Conservation (phyloP, 306 rosid species). For the Casuarina equisetifolia region DNA sequence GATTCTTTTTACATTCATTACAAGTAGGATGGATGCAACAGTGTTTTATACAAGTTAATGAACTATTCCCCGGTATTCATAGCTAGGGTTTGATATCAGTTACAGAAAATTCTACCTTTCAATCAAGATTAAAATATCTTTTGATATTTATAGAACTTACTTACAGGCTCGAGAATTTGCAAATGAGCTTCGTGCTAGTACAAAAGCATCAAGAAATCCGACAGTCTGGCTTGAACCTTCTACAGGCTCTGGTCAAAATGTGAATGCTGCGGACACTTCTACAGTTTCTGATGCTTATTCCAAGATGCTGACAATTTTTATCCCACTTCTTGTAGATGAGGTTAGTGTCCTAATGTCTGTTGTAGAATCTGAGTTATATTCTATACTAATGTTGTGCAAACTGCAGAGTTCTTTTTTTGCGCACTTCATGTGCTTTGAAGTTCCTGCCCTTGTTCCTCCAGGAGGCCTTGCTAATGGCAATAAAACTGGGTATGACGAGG, state of each 20-base stretch:
- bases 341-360: slow-evolving; percentile 40
- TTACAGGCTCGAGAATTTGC: slow-evolving; percentile 92
- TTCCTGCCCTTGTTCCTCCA: slow-evolving; percentile 80
- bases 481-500: slow-evolving; percentile 42
- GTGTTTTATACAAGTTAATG: background rate
- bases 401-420: slow-evolving; percentile 91
- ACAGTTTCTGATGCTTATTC: slow-evolving; percentile 89
- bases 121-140: slow-evolving; percentile 20
- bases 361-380: slow-evolving; percentile 1
- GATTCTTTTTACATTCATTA: no score
- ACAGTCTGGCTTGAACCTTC: slow-evolving; percentile 76
- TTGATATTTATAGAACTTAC: slow-evolving; percentile 26
- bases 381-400: slow-evolving; percentile 26
- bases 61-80: no score
- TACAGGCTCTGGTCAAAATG: slow-evolving; percentile 71
- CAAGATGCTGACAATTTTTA: slow-evolving; percentile 81
- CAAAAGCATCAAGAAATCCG: slow-evolving; percentile 65
- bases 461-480: slow-evolving; percentile 72
- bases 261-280: slow-evolving; percentile 65
- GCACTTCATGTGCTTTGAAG: slow-evolving; percentile 93
- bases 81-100: slow-evolving; percentile 11
- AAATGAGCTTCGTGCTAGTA: slow-evolving; percentile 90
- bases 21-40: background rate
- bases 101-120: background rate
- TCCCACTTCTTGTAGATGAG: slow-evolving; percentile 99